Base-by-base conservation (phyloP, 2,329 filamentous ascomycete species). In the Curvularia verruculosa region DNA sequence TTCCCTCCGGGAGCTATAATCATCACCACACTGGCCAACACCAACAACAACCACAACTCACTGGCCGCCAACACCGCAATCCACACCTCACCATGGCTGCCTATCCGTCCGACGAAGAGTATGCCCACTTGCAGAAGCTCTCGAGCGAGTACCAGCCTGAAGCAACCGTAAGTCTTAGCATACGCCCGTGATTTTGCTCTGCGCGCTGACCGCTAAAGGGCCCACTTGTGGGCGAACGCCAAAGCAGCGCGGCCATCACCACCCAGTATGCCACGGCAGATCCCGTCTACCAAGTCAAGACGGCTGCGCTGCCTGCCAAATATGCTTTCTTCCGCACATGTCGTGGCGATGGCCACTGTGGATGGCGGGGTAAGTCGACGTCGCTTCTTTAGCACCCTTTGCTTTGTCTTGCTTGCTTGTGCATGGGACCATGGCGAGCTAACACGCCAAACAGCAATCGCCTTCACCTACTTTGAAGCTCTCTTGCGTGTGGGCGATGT, bases 291-390 rank as follows among this genome's bases (percentile, higher is more conserved):
- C 88, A 93, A 49, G 85, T 89, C 57, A 98, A 98, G 82, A 97
- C 93, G 47, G 84, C 86, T 72, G 94, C 88, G 19, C 84, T 99
- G 52, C 89, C 92, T 6, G 84, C 88, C 68, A 91, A 89, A 54
- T 96, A 96, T 76, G 90, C 91, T 19, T 88, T 92, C 74, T 96
- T 94, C 73, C 91, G 95, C 53, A 89, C 89, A 10, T 87, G 96
- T 75, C 88, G 90, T 77, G 94, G 95, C 51, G 94, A 98, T 79
- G 95, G 95, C 57, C 96, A 96, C 75, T 98, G 95, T 78, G 95
- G 94, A 70, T 98, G 95, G 94, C 87, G 94, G 89, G 95, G 94
- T 97, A 83, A 81, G 88, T 66, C 63, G 24, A 18, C 24, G 26
- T 63, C 51, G 52, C 45, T 37, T 31, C 46, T n/a, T n/a, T 39